Percentiles rank a stretch among this genome's conserved stretches.
These are phyloP conservation scores for Aspergillus felis DNA, from an alignment of 2,329 filamentous ascomycete species.

Conservation along the genomic window DNA sequence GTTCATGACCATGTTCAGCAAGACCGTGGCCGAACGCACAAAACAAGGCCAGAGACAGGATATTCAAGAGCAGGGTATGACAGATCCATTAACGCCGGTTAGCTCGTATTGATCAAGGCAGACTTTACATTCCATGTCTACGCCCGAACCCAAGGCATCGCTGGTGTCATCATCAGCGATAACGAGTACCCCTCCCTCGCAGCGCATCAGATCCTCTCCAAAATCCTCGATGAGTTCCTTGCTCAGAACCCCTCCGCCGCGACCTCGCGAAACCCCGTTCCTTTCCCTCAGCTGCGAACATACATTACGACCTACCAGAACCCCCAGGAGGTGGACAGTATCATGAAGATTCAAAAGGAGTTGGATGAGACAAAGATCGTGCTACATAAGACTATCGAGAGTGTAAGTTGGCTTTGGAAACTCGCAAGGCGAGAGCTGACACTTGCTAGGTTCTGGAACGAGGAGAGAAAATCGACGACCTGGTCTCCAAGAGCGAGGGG, in stretches of 20 bases:
- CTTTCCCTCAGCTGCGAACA: slow-evolving; percentile 70
- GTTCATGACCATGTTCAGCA: slow-evolving; percentile 81
- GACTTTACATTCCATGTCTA: slow-evolving; percentile 66
- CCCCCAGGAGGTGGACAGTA: slow-evolving; percentile 82
- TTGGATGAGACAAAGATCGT: slow-evolving; percentile 97
- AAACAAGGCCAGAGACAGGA: slow-evolving; percentile 77
- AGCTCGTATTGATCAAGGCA: slow-evolving; percentile 1
- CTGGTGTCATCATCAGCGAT: slow-evolving; percentile 73
- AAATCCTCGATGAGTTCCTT: slow-evolving; percentile 84
- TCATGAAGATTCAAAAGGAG: slow-evolving; percentile 94
- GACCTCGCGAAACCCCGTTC: slow-evolving; percentile 45
- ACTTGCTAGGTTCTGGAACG: slow-evolving; percentile 59
- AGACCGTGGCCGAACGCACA: slow-evolving; percentile 83
- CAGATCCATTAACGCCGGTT: slow-evolving; percentile 7
- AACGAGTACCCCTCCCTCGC: slow-evolving; percentile 72
- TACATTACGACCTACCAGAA: slow-evolving; percentile 81
- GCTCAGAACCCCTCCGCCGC: slow-evolving; percentile 63
- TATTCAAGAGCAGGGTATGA: slow-evolving; percentile 55
- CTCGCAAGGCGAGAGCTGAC: neutral
- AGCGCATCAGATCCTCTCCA: slow-evolving; percentile 81
- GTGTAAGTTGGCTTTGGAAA: slow-evolving; percentile 2
- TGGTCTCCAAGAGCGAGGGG: slow-evolving; percentile 90
- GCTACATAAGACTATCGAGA: slow-evolving; percentile 91
- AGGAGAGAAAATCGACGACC: slow-evolving; percentile 92
- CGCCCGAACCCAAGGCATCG: slow-evolving; percentile 65